Evolutionary conservation across 352 stramenopile species (phyloP).

Genomic region (Phytophthora pini): DNA sequence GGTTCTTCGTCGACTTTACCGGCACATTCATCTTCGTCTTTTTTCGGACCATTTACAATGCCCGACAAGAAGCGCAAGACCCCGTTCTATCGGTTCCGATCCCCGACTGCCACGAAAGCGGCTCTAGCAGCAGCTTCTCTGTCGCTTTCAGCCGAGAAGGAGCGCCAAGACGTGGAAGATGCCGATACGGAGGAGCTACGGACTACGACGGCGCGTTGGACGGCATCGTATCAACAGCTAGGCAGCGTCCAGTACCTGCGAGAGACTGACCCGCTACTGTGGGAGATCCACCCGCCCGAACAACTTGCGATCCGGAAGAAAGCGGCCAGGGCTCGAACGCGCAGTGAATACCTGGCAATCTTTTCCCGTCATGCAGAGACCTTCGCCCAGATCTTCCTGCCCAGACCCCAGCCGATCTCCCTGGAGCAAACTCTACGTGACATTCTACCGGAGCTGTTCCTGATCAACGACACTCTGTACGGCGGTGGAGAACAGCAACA

Average conservation of each 20-base stretch:
- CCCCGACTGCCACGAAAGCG: conserved; percentile 39
- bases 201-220: conserved; percentile 27
- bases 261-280: conserved; percentile 82
- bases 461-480: conserved; percentile 85
- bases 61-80: conserved; percentile 40
- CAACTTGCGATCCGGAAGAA: conserved; percentile 79
- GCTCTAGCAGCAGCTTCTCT: conserved; percentile 43
- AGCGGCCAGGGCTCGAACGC: conserved; percentile 54
- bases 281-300: conserved; percentile 85
- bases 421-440: conserved; percentile 83
- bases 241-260: conserved; percentile 82
- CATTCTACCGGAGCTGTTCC: conserved; percentile 76
- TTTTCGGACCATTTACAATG: conserved; percentile 40
- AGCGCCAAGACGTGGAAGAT: conserved; percentile 30
- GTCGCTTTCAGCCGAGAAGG: conserved; percentile 27
- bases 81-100: conserved; percentile 71
- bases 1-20: conserved; percentile 33
- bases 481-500: conserved; percentile 61
- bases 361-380: conserved; percentile 67
- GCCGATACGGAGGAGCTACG: conserved; percentile 43
- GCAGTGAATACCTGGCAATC: conserved; percentile 70
- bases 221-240: conserved; percentile 61
- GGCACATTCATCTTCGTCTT: conserved; percentile 46
- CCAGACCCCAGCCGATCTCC: conserved; percentile 70
- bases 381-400: conserved; percentile 77